Evolutionary conservation across 2,329 filamentous ascomycete species (phyloP).

Genomic region (Pseudogymnoascus sp.): DNA sequence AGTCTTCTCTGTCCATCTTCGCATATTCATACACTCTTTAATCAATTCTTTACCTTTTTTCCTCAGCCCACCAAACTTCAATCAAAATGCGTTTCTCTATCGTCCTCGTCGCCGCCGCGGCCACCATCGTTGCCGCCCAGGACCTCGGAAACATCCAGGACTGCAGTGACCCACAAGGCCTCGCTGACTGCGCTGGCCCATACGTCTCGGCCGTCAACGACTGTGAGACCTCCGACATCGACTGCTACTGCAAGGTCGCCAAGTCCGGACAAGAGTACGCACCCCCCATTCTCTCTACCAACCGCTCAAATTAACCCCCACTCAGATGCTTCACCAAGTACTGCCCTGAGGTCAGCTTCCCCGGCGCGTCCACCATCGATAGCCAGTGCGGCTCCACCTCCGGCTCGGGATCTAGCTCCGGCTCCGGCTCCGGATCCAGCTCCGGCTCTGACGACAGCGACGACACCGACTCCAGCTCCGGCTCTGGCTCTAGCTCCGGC

Average conservation of each 20-base stretch:
- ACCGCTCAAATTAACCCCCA: not conserved
- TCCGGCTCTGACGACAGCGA: too few species aligned
- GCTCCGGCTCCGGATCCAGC: too few species aligned
- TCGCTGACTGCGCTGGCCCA: not conserved
- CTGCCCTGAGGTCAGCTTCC: not conserved
- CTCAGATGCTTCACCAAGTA: not conserved
- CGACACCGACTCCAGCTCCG: too few species aligned
- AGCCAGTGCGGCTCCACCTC: not conserved
- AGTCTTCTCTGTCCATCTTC: not conserved
- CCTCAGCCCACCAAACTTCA: not conserved
- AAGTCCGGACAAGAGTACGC: not conserved
- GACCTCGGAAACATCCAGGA: not conserved
- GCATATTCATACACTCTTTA: not conserved
- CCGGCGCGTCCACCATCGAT: not conserved
- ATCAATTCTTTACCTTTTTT: not conserved
- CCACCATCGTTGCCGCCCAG: not conserved
- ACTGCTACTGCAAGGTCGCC: not conserved
- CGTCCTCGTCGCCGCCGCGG: not conserved
- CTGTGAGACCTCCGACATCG: not conserved
- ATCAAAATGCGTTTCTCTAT: not conserved
- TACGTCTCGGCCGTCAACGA: not conserved
- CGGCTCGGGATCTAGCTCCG: not conserved
- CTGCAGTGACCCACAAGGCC: not conserved
- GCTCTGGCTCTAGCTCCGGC: too few species aligned
- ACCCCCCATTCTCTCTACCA: too few species aligned